Conservation (phyloP, 1,284 basidiomycete genomes). For the Rhizoctonia solani region DNA sequence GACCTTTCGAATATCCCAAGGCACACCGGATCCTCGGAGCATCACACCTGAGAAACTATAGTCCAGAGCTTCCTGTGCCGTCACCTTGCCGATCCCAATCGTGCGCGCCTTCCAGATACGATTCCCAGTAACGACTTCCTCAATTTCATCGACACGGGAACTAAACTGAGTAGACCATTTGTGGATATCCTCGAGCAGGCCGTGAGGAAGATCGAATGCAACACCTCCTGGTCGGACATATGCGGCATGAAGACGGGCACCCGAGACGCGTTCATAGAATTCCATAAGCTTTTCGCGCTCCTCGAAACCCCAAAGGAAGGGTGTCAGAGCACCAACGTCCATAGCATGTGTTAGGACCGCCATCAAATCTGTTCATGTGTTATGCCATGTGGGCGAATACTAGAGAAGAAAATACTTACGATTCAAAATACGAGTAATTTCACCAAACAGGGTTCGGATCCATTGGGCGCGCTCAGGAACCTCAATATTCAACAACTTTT, state of each 20-base stretch:
- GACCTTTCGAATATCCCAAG: slow-evolving; percentile 94
- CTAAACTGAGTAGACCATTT: slow-evolving; percentile 97
- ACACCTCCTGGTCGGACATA: slow-evolving; percentile 98
- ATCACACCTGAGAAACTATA: slow-evolving; percentile 98
- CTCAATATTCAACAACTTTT: slow-evolving; percentile 98
- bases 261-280: slow-evolving; percentile 99
- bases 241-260: slow-evolving; percentile 96
- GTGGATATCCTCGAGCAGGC: slow-evolving; percentile 95
- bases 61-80: slow-evolving; percentile 89
- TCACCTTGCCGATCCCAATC: slow-evolving; percentile 88
- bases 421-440: slow-evolving; percentile 95
- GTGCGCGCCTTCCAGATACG: slow-evolving; percentile 98
- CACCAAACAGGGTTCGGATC: slow-evolving; percentile 97
- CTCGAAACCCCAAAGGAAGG: slow-evolving; percentile 99
- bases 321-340: slow-evolving; percentile 97
- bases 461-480: slow-evolving; percentile 99
- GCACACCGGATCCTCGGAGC: slow-evolving; percentile 90
- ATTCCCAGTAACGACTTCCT: slow-evolving; percentile 97
- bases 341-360: slow-evolving; percentile 94
- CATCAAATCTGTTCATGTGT: slow-evolving; percentile 77
- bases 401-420: slow-evolving; percentile 57
- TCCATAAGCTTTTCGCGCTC: slow-evolving; percentile 99
- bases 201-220: slow-evolving; percentile 96
- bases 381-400: slow-evolving; percentile 1
- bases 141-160: slow-evolving; percentile 92